These are phyloP conservation scores for Hibiscus syriacus DNA, from an alignment of 345 rosid species.

Conservation along the genomic window DNA sequence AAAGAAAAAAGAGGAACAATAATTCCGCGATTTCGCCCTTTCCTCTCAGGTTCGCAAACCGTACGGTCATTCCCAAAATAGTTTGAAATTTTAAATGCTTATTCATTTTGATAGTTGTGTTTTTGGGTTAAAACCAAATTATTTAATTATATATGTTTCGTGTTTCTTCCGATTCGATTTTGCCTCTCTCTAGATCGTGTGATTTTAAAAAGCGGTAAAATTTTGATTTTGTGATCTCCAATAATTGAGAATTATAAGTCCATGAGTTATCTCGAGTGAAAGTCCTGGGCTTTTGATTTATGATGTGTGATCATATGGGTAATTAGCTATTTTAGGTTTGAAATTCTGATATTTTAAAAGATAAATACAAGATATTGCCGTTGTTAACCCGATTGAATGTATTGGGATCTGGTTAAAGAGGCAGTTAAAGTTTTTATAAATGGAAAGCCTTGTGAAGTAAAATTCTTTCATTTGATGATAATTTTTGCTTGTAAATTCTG, in stretches of 20 bases:
- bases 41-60: conserved; percentile 21
- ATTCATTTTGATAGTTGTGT: neutral
- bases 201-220: neutral
- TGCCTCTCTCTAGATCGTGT: neutral
- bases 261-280: neutral
- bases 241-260: neutral
- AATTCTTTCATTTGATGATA: neutral
- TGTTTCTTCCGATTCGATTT: neutral
- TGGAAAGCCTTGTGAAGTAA: neutral
- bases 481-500: neutral
- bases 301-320: neutral
- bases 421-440: neutral
- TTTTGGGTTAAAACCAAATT: too few species aligned
- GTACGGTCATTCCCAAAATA: neutral
- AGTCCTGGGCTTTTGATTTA: neutral
- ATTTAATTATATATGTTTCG: too few species aligned
- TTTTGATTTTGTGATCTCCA: neutral
- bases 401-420: neutral
- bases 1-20: neutral
- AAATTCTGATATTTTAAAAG: neutral
- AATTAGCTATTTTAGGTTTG: neutral
- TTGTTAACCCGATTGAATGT: neutral
- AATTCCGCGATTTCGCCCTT: conserved; percentile 1
- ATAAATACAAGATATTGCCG: neutral
- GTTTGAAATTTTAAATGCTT: neutral